Percentiles rank a stretch among this genome's conserved stretches.
These are phyloP conservation scores for Colletotrichum noveboracense DNA, from an alignment of 2,329 filamentous ascomycete genomes.

Conservation along the genomic window DNA sequence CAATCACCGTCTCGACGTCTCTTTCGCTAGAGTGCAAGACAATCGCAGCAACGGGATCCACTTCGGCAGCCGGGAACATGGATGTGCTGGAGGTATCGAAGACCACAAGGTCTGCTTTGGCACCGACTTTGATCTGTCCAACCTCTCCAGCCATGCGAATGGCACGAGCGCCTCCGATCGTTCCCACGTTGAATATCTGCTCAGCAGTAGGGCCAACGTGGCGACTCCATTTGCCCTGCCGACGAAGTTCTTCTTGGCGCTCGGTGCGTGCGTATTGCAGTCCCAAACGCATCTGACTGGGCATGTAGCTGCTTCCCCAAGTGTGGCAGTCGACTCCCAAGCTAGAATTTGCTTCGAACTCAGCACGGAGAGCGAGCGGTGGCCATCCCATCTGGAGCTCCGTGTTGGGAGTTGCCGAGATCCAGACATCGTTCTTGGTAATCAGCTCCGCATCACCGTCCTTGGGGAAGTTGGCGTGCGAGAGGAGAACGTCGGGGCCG, in stretches of 20 bases:
- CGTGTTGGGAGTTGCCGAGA: slow-evolving; percentile 53
- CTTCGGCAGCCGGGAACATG: slow-evolving; percentile 44
- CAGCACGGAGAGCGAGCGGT: background rate
- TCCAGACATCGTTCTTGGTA: slow-evolving; percentile 32
- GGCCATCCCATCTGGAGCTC: slow-evolving; percentile 54
- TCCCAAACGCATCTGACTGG: slow-evolving; percentile 24
- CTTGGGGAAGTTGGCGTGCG: slow-evolving; percentile 33
- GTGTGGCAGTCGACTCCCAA: slow-evolving; percentile 32
- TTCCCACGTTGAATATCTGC: slow-evolving; percentile 54
- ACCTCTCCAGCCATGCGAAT: slow-evolving; percentile 44
- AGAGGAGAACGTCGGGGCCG: background rate
- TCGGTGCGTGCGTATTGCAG: slow-evolving; percentile 24
- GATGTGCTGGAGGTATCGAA: slow-evolving; percentile 38
- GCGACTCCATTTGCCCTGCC: slow-evolving; percentile 25
- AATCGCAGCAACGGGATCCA: slow-evolving; percentile 47
- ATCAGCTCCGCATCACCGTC: slow-evolving; percentile 39
- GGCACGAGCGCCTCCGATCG: slow-evolving; percentile 49
- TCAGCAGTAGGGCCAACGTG: background rate
- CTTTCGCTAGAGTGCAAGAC: slow-evolving; percentile 45
- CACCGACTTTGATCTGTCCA: slow-evolving; percentile 50
- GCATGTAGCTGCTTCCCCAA: background rate
- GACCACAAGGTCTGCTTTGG: slow-evolving; percentile 52
- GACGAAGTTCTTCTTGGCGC: slow-evolving; percentile 27
- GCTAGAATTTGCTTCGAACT: slow-evolving; percentile 18
- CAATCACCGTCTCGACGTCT: slow-evolving; percentile 47